Conservation (phyloP, 1,139 yeast species). For the Insectozyma bohioensis region DNA sequence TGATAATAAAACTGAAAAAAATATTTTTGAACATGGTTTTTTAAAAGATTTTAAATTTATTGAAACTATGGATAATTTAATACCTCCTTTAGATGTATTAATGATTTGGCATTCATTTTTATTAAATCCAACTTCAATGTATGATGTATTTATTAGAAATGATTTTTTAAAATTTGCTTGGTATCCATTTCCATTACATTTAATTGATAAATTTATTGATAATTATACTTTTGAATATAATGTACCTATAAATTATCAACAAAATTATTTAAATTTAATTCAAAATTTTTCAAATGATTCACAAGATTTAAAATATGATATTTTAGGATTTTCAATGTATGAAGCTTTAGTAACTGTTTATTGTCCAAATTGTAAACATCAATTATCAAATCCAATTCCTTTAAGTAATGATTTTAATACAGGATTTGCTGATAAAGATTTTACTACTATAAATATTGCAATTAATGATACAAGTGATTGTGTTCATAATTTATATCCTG, state of each 20-base stretch:
- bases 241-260: constrained; percentile 11
- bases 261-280: constrained; percentile 1
- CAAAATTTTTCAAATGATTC: constrained; percentile 3
- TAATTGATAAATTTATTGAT: constrained; percentile 21
- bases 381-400: constrained; percentile 14
- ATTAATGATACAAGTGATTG: constrained; percentile 1
- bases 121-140: constrained; percentile 20
- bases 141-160: constrained; percentile 28
- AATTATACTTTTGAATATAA: constrained; percentile 20
- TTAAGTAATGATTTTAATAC: constrained; percentile 15
- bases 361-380: constrained; percentile 22
- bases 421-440: constrained; percentile 25
- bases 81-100: constrained; percentile 37
- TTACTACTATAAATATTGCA: constrained; percentile 8
- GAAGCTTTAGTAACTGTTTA: constrained; percentile 8
- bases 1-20: constrained; percentile 4
- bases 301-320: constrained; percentile 6
- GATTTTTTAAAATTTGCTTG: constrained; percentile 21
- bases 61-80: constrained; percentile 1
- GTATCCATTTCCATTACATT: constrained; percentile 28
- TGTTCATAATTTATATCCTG: constrained; percentile 10
- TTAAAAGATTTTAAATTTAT: constrained; percentile 3
- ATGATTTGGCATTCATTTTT: constrained; percentile 40
- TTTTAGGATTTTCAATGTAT: constrained; percentile 5
- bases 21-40: constrained; percentile 4